Percentiles rank a stretch among this genome's conserved stretches.
Conservation (phyloP, 306 rosid species). For the Dryas drummondii region DNA sequence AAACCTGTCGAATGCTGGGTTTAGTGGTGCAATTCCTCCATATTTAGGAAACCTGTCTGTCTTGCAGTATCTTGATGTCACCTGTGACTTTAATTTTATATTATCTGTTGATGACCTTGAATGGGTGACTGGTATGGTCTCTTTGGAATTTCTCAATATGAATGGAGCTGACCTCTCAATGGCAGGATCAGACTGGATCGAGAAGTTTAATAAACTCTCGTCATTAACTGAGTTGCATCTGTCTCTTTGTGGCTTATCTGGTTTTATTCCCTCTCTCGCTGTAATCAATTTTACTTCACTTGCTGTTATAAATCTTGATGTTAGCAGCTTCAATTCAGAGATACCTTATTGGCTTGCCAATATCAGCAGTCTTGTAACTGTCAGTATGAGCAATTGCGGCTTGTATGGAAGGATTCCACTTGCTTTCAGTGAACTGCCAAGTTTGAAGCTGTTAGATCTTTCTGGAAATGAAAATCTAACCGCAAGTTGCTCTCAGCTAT, state of each 20-base stretch:
- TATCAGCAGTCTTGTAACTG: conserved; percentile 30
- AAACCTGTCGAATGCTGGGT: conserved; percentile 43
- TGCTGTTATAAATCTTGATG: conserved; percentile 27
- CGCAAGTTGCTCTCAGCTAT: conserved; percentile 41
- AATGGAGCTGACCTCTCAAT: conserved; percentile 35
- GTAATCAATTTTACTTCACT: conserved; percentile 42
- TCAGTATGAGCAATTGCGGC: conserved; percentile 11
- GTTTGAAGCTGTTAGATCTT: conserved; percentile 28
- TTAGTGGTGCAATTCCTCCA: conserved; percentile 32
- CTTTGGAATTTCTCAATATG: conserved; percentile 43
- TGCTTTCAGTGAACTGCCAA: conserved; percentile 31
- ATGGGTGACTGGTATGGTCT: conserved; percentile 37
- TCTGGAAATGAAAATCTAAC: conserved; percentile 14
- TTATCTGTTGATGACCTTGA: conserved; percentile 22
- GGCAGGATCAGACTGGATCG: conserved; percentile 31
- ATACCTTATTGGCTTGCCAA: conserved; percentile 46
- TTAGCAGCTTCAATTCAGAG: conserved; percentile 25
- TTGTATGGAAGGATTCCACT: conserved; percentile 52
- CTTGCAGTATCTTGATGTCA: conserved; percentile 38
- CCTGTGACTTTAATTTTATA: too few species aligned
- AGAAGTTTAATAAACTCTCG: conserved; percentile 24
- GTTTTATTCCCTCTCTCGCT: conserved; percentile 23
- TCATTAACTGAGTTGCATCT: conserved; percentile 39
- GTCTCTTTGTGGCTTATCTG: conserved; percentile 11
- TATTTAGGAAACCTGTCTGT: conserved; percentile 38